Conservation (phyloP, 371 early-diverging fungal species). For the Pancytospora philotis region DNA sequence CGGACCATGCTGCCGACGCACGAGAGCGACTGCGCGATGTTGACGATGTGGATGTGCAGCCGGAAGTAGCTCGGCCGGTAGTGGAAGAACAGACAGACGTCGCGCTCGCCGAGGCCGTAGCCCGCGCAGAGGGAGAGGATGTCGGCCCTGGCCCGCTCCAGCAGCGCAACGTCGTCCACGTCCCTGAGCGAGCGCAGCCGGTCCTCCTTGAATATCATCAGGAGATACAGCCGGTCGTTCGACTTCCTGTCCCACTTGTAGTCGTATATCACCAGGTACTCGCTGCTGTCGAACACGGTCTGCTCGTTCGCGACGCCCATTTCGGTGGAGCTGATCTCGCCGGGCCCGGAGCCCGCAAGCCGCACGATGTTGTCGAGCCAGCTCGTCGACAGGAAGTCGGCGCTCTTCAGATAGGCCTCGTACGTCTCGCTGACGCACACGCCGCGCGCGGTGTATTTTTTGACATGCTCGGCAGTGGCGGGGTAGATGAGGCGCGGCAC, state of each 20-base stretch:
- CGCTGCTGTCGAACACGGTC: constrained; percentile 38
- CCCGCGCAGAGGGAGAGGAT: not conserved
- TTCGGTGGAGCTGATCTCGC: too few relatives aligned
- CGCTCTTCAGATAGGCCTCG: constrained; percentile 35
- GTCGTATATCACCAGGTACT: constrained; percentile 49
- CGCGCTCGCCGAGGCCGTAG: constrained; percentile 6
- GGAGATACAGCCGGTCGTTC: constrained; percentile 43
- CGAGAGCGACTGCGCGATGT: constrained; percentile 22
- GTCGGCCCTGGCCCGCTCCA: constrained; percentile 9
- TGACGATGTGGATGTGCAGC: constrained; percentile 48
- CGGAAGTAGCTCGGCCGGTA: constrained; percentile 44
- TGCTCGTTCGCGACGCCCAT: constrained; percentile 38
- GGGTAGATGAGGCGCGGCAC: constrained; percentile 39
- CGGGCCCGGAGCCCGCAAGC: not conserved
- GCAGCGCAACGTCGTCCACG: not conserved
- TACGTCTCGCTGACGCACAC: constrained; percentile 33
- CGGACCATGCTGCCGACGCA: constrained; percentile 5
- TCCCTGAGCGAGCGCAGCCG: constrained; percentile 35
- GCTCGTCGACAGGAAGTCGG: not conserved
- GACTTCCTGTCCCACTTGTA: constrained; percentile 49
- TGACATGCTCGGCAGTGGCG: constrained; percentile 40
- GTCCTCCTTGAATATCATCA: constrained; percentile 51
- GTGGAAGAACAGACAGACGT: constrained; percentile 43
- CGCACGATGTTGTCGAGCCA: constrained; percentile 41
- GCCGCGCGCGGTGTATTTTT: constrained; percentile 23